A percentile compares a stretch with the other conserved stretches of the same genome.
Evolutionary conservation across 1,284 basidiomycete genomes (phyloP).

Genomic region (Puccinia hordei): DNA sequence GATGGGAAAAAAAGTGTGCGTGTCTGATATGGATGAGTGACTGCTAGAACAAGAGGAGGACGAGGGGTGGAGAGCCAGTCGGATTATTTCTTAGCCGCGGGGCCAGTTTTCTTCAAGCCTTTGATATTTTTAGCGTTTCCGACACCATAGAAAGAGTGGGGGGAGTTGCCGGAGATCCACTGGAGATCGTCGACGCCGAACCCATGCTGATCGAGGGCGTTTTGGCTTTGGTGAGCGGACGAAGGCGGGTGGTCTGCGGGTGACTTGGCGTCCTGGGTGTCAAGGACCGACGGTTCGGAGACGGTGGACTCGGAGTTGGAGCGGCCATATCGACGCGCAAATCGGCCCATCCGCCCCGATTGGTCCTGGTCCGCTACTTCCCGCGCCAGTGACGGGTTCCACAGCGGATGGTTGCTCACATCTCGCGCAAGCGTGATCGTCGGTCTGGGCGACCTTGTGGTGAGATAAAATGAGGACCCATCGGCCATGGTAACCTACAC

Average conservation of each 20-base stretch:
- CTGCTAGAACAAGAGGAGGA: no score
- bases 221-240: background rate
- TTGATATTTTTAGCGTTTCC: slow-evolving; percentile 48
- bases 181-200: slow-evolving; percentile 34
- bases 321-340: slow-evolving; percentile 32
- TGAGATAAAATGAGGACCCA: slow-evolving; percentile 32
- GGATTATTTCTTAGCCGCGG: slow-evolving; percentile 34
- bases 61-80: no score
- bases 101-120: slow-evolving; percentile 41
- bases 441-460: slow-evolving; percentile 22
- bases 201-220: background rate
- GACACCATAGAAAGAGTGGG: slow-evolving; percentile 41
- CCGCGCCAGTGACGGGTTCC: slow-evolving; percentile 44
- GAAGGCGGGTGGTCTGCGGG: background rate
- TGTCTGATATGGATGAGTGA: no score
- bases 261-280: background rate
- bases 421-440: slow-evolving; percentile 29
- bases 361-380: slow-evolving; percentile 48
- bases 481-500: slow-evolving; percentile 37
- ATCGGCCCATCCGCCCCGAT: slow-evolving; percentile 34
- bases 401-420: slow-evolving; percentile 40
- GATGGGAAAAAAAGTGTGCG: no score
- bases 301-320: background rate
- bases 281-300: background rate
- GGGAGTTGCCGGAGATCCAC: slow-evolving; percentile 44